phyloP scores from a whole-genome alignment of 495 filamentous ascomycete genomes.

The Penicillium macrosclerotiorum region DNA sequence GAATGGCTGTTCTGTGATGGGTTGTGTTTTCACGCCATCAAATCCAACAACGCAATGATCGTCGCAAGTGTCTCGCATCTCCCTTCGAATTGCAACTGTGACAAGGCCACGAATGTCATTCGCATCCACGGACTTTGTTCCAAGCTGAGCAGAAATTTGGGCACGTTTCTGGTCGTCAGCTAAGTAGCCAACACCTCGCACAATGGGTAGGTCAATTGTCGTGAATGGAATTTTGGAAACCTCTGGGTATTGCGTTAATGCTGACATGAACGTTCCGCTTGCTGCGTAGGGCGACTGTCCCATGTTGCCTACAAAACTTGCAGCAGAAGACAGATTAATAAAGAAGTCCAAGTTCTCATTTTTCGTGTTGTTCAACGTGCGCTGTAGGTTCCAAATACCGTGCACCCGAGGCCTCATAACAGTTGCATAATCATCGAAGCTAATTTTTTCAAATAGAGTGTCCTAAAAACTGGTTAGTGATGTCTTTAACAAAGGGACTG shows the following conservation, averaged over 20 bases:
- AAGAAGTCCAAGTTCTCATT: slow-evolving; percentile 49
- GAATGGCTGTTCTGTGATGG: slow-evolving; percentile 20
- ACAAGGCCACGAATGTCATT: slow-evolving; percentile 28
- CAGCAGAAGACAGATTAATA: slow-evolving; percentile 42
- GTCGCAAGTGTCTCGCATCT: slow-evolving; percentile 21
- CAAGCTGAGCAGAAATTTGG: slow-evolving; percentile 18
- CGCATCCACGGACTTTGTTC: slow-evolving; percentile 23
- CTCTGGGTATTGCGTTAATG: slow-evolving; percentile 34
- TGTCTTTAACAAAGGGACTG: neutral
- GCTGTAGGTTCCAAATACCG: slow-evolving; percentile 57
- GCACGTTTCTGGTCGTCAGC: slow-evolving; percentile 29
- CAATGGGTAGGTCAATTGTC: slow-evolving; percentile 38
- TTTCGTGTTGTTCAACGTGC: slow-evolving; percentile 30
- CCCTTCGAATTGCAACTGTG: slow-evolving; percentile 26
- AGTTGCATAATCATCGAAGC: slow-evolving; percentile 36
- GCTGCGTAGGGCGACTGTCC: slow-evolving; percentile 47
- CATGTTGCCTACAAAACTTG: slow-evolving; percentile 40
- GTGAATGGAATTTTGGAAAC: slow-evolving; percentile 30
- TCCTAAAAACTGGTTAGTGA: slow-evolving; percentile 26
- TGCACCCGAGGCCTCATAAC: slow-evolving; percentile 46
- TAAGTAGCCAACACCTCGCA: slow-evolving; percentile 41
- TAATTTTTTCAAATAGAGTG: slow-evolving; percentile 46
- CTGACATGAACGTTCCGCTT: slow-evolving; percentile 40
- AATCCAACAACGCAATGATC: slow-evolving; percentile 29
- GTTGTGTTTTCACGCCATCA: slow-evolving; percentile 17